phyloP scores from a whole-genome alignment of 345 rosid genomes.

The Microcos paniculata region DNA sequence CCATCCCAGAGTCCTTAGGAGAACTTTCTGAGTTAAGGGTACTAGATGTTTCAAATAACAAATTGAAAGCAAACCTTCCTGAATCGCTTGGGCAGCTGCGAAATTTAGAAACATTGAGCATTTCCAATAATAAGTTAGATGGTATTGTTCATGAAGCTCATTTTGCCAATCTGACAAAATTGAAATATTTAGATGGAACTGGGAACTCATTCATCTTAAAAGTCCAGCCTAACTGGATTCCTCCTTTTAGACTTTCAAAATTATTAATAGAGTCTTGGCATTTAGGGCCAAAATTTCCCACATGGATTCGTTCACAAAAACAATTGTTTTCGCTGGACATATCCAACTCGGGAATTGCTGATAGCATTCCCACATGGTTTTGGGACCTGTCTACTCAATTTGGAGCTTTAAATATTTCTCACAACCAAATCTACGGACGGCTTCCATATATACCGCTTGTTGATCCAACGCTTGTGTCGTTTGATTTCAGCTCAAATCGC shows the following conservation, averaged over 20 bases:
- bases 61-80: constrained; percentile 41
- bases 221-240: neutral
- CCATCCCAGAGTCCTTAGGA: neutral
- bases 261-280: no score
- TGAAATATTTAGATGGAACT: neutral
- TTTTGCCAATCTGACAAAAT: neutral
- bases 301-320: constrained; percentile 29
- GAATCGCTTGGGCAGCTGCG: constrained; percentile 37
- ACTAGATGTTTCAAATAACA: constrained; percentile 46
- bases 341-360: constrained; percentile 43
- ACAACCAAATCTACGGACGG: constrained; percentile 41
- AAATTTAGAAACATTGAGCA: constrained; percentile 27
- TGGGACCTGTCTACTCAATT: constrained; percentile 28
- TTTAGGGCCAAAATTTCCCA: no score
- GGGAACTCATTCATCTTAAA: neutral
- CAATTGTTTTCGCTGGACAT: constrained; percentile 35
- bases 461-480: neutral
- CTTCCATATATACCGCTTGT: constrained; percentile 22
- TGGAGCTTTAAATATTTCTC: constrained; percentile 34
- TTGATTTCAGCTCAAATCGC: constrained; percentile 42
- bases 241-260: no score
- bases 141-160: constrained; percentile 39
- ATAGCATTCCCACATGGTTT: constrained; percentile 39
- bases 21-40: neutral
- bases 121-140: neutral